A percentile compares a stretch with the other conserved stretches of the same genome.
Evolutionary conservation across 805 yeast species (phyloP).

Genomic region (Wickerhamomyces mucosus): DNA sequence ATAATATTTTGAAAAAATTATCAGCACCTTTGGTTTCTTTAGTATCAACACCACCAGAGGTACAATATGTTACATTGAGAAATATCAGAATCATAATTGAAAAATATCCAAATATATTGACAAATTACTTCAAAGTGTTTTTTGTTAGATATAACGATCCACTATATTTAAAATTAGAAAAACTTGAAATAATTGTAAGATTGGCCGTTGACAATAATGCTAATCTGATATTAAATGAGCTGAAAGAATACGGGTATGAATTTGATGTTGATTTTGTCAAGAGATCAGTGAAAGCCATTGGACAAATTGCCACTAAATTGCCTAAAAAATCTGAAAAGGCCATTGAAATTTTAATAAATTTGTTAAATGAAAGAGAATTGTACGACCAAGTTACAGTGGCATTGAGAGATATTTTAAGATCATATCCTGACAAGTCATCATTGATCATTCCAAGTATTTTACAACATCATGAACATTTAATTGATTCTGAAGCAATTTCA

Average conservation of each 20-base stretch:
- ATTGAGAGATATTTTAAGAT: slow-evolving; percentile 56
- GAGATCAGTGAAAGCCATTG: slow-evolving; percentile 56
- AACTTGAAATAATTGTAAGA: slow-evolving; percentile 65
- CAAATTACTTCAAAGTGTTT: slow-evolving; percentile 78
- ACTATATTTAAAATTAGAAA: slow-evolving; percentile 65
- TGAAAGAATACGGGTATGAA: slow-evolving; percentile 77
- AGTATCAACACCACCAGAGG: slow-evolving; percentile 84
- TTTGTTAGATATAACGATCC: slow-evolving; percentile 86
- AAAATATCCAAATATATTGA: slow-evolving; percentile 71
- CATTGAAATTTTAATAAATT: slow-evolving; percentile 47
- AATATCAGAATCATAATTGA: slow-evolving; percentile 86
- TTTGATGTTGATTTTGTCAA: slow-evolving; percentile 72
- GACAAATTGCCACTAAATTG: slow-evolving; percentile 62
- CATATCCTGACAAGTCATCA: slow-evolving; percentile 43
- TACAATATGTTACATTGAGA: slow-evolving; percentile 87
- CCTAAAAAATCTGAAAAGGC: slow-evolving; percentile 42
- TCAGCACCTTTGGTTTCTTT: slow-evolving; percentile 82
- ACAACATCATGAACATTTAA: slow-evolving; percentile 36
- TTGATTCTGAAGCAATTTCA: slow-evolving; percentile 41
- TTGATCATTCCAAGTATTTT: slow-evolving; percentile 48
- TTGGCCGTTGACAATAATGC: slow-evolving; percentile 54
- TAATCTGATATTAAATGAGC: slow-evolving; percentile 51
- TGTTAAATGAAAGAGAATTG: slow-evolving; percentile 55
- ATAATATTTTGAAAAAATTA: slow-evolving; percentile 52
- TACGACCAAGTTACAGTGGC: slow-evolving; percentile 55